Evolutionary conservation across 345 rosid species (phyloP).

Genomic region (Anastatica hierochuntica): DNA sequence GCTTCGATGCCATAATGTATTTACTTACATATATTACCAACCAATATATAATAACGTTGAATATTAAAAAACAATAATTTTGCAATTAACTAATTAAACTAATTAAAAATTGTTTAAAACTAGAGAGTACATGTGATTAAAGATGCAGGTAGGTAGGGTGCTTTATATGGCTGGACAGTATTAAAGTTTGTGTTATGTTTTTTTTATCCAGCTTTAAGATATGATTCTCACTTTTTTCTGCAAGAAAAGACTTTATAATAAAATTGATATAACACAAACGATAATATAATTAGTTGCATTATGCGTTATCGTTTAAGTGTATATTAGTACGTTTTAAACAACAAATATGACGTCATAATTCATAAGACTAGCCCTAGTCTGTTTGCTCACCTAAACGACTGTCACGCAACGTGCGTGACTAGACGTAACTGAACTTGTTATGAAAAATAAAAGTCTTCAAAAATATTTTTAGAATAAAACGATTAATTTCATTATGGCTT

Average conservation of each 20-base stretch:
- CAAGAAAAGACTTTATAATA: neutral
- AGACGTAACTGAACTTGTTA: conserved; percentile 22
- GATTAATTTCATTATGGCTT: conserved; percentile 9
- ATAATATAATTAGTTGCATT: no score
- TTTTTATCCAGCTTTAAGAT: neutral
- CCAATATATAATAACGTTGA: no score
- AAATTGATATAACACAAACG: neutral
- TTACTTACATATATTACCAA: no score
- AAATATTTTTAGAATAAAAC: neutral
- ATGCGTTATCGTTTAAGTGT: no score
- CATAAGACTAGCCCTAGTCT: conserved; percentile 9
- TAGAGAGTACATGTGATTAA: conserved; percentile 25
- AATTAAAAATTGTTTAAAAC: conserved; percentile 4
- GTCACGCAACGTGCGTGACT: conserved; percentile 29
- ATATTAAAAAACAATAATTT: no score
- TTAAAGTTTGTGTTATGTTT: conserved; percentile 12
- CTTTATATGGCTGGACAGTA: conserved; percentile 26
- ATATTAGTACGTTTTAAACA: neutral
- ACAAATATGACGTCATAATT: conserved; percentile 5
- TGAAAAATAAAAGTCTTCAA: no score
- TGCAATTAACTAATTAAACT: neutral
- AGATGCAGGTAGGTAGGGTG: conserved; percentile 20
- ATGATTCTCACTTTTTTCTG: neutral
- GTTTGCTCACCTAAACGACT: conserved; percentile 23
- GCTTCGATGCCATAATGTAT: no score